Percentiles rank a stretch among this genome's conserved stretches.
phyloP scores from a whole-genome alignment of 495 filamentous ascomycete species.

The Friedmanniomyces endolithicus region DNA sequence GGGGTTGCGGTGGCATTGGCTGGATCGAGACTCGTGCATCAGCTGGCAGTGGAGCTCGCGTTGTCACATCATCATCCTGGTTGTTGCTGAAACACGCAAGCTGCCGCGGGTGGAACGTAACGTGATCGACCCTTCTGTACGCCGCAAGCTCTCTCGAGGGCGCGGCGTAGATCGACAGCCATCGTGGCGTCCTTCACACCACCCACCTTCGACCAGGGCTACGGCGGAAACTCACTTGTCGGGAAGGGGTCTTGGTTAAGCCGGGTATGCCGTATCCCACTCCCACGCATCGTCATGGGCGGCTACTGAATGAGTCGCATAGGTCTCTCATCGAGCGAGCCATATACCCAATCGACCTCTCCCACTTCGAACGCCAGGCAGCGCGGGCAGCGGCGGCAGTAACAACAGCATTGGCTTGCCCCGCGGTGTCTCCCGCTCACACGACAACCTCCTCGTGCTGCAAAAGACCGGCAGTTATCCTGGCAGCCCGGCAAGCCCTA shows the following conservation, averaged over 20 bases:
- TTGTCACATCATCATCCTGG: slow-evolving; percentile 1
- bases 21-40: background rate
- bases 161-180: background rate
- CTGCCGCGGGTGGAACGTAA: background rate
- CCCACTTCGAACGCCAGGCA: slow-evolving; percentile 3
- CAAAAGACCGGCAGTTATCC: slow-evolving; percentile 15
- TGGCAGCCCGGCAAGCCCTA: slow-evolving; percentile 4
- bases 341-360: slow-evolving; percentile 16
- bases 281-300: no score
- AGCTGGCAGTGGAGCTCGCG: background rate
- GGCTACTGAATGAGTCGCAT: no score
- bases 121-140: background rate
- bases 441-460: slow-evolving; percentile 12
- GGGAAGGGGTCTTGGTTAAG: slow-evolving; percentile 1
- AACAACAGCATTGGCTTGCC: background rate
- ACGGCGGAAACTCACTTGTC: background rate
- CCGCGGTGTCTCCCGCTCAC: slow-evolving; percentile 1
- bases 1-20: background rate
- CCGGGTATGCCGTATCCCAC: background rate
- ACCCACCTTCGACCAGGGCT: slow-evolving; percentile 15
- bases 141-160: background rate
- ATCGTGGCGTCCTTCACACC: slow-evolving; percentile 1
- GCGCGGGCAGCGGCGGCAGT: background rate
- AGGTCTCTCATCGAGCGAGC: slow-evolving; percentile 15
- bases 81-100: slow-evolving; percentile 2